Conservation (phyloP, 257 asterid genomes). For the Scutellaria barbata region DNA sequence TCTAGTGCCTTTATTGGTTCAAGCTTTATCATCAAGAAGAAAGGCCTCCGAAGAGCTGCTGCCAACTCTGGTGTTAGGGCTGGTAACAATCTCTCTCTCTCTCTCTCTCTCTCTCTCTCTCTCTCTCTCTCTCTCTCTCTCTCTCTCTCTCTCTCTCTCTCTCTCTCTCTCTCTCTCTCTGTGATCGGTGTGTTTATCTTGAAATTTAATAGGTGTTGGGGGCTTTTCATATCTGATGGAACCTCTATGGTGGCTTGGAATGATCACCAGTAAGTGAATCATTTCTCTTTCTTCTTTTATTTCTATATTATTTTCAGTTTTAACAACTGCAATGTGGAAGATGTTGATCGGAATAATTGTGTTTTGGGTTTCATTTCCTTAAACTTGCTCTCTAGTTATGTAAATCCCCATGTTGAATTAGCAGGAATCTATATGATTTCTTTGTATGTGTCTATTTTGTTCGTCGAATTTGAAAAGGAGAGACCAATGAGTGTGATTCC, state of each 20-base stretch:
- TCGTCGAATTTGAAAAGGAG: constrained; percentile 14
- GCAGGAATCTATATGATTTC: background rate
- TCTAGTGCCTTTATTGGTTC: constrained; percentile 77
- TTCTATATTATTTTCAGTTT: background rate
- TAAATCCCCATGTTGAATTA: constrained; percentile 10
- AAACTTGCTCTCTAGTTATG: background rate
- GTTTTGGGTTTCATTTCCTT: background rate
- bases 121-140: background rate
- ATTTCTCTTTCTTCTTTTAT: background rate
- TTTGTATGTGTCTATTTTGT: background rate
- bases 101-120: background rate
- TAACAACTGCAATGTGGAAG: constrained; percentile 20
- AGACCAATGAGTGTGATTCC: constrained; percentile 1
- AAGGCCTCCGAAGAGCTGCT: constrained; percentile 82
- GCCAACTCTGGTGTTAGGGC: constrained; percentile 82
- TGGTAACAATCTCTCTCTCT: constrained; percentile 41
- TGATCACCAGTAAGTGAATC: constrained; percentile 70
- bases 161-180: background rate
- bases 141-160: background rate
- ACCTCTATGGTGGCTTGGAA: constrained; percentile 95
- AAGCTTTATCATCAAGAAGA: constrained; percentile 84
- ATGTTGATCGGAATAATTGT: background rate
- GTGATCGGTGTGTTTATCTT: constrained; percentile 12
- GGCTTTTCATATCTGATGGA: constrained; percentile 80
- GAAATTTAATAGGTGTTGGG: constrained; percentile 63